Evolutionary conservation across 192 early-diverging fungal genomes (phyloP).

Genomic region (Diversispora epigaea): DNA sequence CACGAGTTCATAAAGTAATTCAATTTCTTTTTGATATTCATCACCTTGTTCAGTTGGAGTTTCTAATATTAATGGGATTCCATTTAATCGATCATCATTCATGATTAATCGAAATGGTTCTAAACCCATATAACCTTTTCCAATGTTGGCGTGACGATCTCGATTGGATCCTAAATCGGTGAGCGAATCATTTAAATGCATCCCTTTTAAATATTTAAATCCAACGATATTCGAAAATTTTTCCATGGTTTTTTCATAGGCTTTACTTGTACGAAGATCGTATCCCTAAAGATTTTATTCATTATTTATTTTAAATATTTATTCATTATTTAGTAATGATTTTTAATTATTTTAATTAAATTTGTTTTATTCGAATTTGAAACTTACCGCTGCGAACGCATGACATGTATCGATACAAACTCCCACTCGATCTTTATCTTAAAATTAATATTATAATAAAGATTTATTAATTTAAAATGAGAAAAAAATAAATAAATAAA

Average conservation of each 20-base stretch:
- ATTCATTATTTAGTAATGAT: not conserved
- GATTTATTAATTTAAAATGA: not conserved
- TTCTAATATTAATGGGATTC: slow-evolving; percentile 54
- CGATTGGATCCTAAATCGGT: slow-evolving; percentile 39
- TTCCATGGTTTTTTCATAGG: slow-evolving; percentile 46
- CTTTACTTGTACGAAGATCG: slow-evolving; percentile 49
- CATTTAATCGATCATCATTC: slow-evolving; percentile 54
- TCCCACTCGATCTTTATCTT: slow-evolving; percentile 54
- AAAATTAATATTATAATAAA: not conserved
- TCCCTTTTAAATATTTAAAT: slow-evolving; percentile 47
- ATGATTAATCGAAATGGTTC: slow-evolving; percentile 55
- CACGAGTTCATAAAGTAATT: slow-evolving; percentile 20
- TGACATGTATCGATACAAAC: slow-evolving; percentile 64
- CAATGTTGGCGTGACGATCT: slow-evolving; percentile 57
- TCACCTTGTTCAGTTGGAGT: slow-evolving; percentile 41
- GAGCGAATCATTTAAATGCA: slow-evolving; percentile 61
- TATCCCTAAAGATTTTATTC: slow-evolving; percentile 37
- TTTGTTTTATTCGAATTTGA: no score
- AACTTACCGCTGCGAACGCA: slow-evolving; percentile 48
- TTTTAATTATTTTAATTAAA: not conserved
- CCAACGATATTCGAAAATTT: slow-evolving; percentile 47
- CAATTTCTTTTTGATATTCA: slow-evolving; percentile 26
- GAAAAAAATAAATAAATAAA: not conserved
- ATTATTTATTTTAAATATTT: no score
- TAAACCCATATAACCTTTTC: slow-evolving; percentile 52